Evolutionary conservation across 140 eudicot species (phyloP).

Genomic region (Senecio squalidus): DNA sequence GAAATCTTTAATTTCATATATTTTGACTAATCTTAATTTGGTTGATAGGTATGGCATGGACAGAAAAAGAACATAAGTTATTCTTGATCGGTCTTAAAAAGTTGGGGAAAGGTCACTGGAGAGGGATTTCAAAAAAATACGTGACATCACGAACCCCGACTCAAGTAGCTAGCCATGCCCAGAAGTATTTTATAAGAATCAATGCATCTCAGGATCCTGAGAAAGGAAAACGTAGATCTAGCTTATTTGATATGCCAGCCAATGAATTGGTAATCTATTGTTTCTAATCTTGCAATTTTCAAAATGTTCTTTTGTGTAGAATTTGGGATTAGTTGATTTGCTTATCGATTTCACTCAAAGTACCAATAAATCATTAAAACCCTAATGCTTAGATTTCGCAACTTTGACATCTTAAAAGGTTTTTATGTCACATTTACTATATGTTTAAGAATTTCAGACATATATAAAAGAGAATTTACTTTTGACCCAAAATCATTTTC

Average conservation of each 20-base stretch:
- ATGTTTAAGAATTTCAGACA: no score
- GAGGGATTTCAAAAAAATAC: slow-evolving; percentile 44
- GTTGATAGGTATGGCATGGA: slow-evolving; percentile 55
- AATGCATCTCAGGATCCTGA: slow-evolving; percentile 15
- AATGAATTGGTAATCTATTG: slow-evolving; percentile 29
- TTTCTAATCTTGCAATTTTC: neutral
- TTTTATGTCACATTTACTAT: no score
- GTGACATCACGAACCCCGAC: slow-evolving; percentile 60
- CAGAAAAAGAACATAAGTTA: slow-evolving; percentile 46
- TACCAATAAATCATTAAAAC: neutral
- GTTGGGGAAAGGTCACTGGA: slow-evolving; percentile 67
- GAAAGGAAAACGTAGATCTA: slow-evolving; percentile 40
- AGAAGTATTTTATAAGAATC: slow-evolving; percentile 47
- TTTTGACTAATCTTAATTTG: slow-evolving; percentile 2
- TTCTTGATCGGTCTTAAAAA: slow-evolving; percentile 47
- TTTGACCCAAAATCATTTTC: no score
- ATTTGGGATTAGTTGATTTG: neutral
- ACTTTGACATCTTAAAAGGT: no score
- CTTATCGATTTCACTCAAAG: neutral
- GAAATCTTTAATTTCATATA: no score
- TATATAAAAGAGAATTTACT: no score
- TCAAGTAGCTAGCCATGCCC: slow-evolving; percentile 86
- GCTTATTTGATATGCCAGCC: slow-evolving; percentile 49
- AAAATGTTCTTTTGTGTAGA: neutral
- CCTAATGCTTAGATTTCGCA: no score